Conservation (phyloP, 371 early-diverging fungal species). For the Rhizopus microsporus region DNA sequence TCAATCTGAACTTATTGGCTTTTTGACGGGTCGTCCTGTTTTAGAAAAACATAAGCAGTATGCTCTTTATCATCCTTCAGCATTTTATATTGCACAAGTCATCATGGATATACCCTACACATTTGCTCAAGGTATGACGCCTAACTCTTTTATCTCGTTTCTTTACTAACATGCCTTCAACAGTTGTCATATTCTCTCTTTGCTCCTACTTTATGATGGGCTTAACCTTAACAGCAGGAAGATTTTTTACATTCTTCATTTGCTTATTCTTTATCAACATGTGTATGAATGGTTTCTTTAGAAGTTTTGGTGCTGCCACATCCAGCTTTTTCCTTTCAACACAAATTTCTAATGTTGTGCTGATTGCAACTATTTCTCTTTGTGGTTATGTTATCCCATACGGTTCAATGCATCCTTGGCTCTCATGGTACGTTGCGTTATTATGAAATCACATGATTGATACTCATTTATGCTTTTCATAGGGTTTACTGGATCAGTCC, state of each 20-base stretch:
- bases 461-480: too few species aligned
- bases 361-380: conserved; percentile 62
- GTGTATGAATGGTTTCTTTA: conserved; percentile 65
- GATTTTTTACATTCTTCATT: conserved; percentile 60
- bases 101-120: conserved; percentile 49
- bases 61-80: conserved; percentile 69
- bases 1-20: conserved; percentile 58
- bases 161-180: too few species aligned
- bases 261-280: conserved; percentile 50
- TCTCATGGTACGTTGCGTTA: conserved; percentile 46
- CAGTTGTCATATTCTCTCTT: too few species aligned
- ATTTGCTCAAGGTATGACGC: conserved; percentile 40
- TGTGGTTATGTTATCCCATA: conserved; percentile 71
- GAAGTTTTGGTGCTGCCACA: conserved; percentile 58
- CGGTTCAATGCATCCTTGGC: conserved; percentile 67
- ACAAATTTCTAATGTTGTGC: conserved; percentile 52
- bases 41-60: conserved; percentile 70
- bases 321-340: conserved; percentile 62
- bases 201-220: conserved; percentile 59
- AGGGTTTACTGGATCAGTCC: conserved; percentile 69
- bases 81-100: conserved; percentile 63
- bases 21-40: conserved; percentile 65
- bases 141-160: conserved; percentile 33
- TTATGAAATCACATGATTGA: too few species aligned
- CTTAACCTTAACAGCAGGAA: conserved; percentile 55